Evolutionary conservation across 2,329 filamentous ascomycete genomes (phyloP).

Genomic region (Nemania sp.): DNA sequence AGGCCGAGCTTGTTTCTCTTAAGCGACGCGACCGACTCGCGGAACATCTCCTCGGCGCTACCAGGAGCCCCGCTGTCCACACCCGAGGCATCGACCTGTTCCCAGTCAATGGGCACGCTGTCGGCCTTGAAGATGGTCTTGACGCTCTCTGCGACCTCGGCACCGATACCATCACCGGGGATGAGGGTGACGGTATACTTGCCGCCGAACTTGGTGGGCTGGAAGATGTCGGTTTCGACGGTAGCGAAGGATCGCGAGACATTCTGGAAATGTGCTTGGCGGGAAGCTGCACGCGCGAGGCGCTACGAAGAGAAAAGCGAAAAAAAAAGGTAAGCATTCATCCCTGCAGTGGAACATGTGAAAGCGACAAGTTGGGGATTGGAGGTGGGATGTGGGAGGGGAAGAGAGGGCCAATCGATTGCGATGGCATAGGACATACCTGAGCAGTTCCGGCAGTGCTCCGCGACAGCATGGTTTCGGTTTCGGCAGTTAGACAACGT

Average conservation of each 20-base stretch:
- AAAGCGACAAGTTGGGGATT: constrained; percentile 23
- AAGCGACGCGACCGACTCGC: constrained; percentile 93
- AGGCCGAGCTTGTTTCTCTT: constrained; percentile 98
- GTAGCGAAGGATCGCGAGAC: constrained; percentile 76
- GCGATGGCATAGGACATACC: constrained; percentile 57
- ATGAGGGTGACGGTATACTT: constrained; percentile 99
- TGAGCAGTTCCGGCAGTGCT: constrained; percentile 67
- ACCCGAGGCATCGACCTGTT: constrained; percentile 96
- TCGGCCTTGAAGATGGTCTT: constrained; percentile 99
- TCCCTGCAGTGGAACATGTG: constrained; percentile 31
- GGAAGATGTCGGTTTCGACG: constrained; percentile 95
- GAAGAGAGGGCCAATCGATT: constrained; percentile 6
- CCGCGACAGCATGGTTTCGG: constrained; percentile 66
- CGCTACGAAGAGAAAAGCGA: constrained; percentile 55
- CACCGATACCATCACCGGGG: constrained; percentile 98
- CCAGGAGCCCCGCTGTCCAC: constrained; percentile 82
- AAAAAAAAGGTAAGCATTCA: constrained; percentile 27
- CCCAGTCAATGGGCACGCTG: constrained; percentile 98
- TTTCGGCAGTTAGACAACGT: constrained; percentile 32
- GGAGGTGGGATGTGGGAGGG: constrained; percentile 36
- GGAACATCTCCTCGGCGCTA: constrained; percentile 94
- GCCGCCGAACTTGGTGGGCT: constrained; percentile 97
- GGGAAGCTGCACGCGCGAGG: constrained; percentile 63
- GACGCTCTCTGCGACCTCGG: constrained; percentile 96
- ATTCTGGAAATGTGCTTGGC: constrained; percentile 57